A percentile compares a stretch with the other conserved stretches of the same genome.
Conservation (phyloP, 495 filamentous ascomycete genomes). For the Aspergillus baeticus region DNA sequence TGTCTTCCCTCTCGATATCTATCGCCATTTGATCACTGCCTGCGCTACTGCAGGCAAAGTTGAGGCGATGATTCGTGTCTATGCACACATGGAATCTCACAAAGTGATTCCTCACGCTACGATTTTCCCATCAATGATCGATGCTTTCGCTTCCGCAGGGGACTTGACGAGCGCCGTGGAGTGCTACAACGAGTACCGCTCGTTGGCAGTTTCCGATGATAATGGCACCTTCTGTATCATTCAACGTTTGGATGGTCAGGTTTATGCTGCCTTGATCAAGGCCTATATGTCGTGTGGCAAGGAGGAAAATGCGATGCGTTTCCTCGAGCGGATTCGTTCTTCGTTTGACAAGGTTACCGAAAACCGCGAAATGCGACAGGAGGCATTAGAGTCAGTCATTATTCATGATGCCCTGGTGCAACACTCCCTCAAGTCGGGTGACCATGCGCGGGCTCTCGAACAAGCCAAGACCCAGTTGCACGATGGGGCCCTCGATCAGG, state of each 20-base stretch:
- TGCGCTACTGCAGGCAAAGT: slow-evolving; percentile 77
- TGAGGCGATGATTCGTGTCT: slow-evolving; percentile 84
- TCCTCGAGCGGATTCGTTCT: slow-evolving; percentile 72
- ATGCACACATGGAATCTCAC: slow-evolving; percentile 81
- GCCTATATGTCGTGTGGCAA: slow-evolving; percentile 82
- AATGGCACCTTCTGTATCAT: slow-evolving; percentile 67
- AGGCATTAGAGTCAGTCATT: slow-evolving; percentile 66
- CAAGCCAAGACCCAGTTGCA: slow-evolving; percentile 57
- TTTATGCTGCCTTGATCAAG: slow-evolving; percentile 85
- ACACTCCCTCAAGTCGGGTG: slow-evolving; percentile 60
- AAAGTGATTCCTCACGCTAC: slow-evolving; percentile 70
- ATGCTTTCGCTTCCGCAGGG: slow-evolving; percentile 76
- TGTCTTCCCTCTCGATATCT: slow-evolving; percentile 69
- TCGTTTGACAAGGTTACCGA: slow-evolving; percentile 59
- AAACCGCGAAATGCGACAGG: slow-evolving; percentile 46
- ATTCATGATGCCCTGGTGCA: slow-evolving; percentile 72
- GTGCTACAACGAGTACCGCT: slow-evolving; percentile 91
- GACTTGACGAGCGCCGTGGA: slow-evolving; percentile 89
- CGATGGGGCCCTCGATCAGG: slow-evolving; percentile 46
- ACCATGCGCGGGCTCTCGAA: slow-evolving; percentile 64
- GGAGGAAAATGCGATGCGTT: slow-evolving; percentile 72
- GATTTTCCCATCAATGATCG: slow-evolving; percentile 89
- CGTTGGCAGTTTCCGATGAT: slow-evolving; percentile 77
- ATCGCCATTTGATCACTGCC: slow-evolving; percentile 76
- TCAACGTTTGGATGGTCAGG: slow-evolving; percentile 72